These are phyloP conservation scores for Neurospora cerealis DNA, from an alignment of 495 filamentous ascomycete species.

Conservation along the genomic window DNA sequence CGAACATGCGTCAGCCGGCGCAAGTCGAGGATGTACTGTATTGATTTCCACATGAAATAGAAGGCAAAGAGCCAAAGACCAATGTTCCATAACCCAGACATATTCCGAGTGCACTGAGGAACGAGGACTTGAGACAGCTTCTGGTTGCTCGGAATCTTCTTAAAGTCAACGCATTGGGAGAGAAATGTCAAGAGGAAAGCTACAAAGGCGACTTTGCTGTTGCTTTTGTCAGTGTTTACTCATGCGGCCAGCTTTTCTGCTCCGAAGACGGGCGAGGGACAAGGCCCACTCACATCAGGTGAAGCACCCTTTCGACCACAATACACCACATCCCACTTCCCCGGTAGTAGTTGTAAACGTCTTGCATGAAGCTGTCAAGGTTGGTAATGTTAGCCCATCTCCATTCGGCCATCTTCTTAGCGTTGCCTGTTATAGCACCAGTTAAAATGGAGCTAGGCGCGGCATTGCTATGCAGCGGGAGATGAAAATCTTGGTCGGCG, in stretches of 20 bases:
- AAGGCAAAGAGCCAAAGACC: slow-evolving; percentile 80
- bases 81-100: slow-evolving; percentile 71
- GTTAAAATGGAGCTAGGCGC: slow-evolving; percentile 22
- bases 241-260: slow-evolving; percentile 32
- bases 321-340: slow-evolving; percentile 90
- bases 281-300: slow-evolving; percentile 55
- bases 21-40: slow-evolving; percentile 65
- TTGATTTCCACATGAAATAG: slow-evolving; percentile 72
- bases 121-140: slow-evolving; percentile 68
- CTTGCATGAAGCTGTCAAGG: slow-evolving; percentile 78
- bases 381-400: slow-evolving; percentile 91
- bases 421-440: slow-evolving; percentile 40
- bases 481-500: neutral
- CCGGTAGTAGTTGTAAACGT: slow-evolving; percentile 85
- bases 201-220: slow-evolving; percentile 58
- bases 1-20: slow-evolving; percentile 68
- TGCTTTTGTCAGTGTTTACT: slow-evolving; percentile 9
- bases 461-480: slow-evolving; percentile 32
- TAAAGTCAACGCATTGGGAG: slow-evolving; percentile 78
- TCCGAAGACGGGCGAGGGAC: neutral
- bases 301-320: slow-evolving; percentile 55
- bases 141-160: slow-evolving; percentile 61
- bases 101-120: slow-evolving; percentile 73
- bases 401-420: slow-evolving; percentile 84
- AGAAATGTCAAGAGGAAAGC: slow-evolving; percentile 79